These are phyloP conservation scores for Pleurotus giganteus DNA, from an alignment of 768 basidiomycete species.

Conservation along the genomic window DNA sequence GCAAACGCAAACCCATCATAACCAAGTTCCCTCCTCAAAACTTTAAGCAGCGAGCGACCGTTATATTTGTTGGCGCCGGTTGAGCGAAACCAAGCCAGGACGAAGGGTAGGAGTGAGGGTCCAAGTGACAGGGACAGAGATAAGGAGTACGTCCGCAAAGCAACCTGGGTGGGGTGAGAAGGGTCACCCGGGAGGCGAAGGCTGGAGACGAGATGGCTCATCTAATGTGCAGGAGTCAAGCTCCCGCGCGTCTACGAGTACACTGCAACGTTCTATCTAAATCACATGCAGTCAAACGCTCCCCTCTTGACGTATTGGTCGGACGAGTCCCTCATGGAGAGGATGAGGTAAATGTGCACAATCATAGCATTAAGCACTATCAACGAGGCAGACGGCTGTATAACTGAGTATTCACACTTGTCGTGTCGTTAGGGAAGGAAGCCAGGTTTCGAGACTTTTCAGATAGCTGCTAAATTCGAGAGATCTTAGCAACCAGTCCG, in stretches of 20 bases:
- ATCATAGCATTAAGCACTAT: no score
- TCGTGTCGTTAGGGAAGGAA: background rate
- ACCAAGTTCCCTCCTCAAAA: constrained; percentile 56
- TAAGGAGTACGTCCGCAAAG: constrained; percentile 67
- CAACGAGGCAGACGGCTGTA: background rate
- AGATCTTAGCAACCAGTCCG: background rate
- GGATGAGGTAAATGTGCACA: no score
- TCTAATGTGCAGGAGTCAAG: background rate
- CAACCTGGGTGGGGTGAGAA: constrained; percentile 53
- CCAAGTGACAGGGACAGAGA: constrained; percentile 65
- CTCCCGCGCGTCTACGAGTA: no score
- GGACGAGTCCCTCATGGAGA: no score
- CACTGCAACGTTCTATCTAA: no score
- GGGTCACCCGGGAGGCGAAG: constrained; percentile 33
- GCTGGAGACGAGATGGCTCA: constrained; percentile 11
- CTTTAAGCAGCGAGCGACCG: constrained; percentile 25
- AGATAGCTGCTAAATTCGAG: constrained; percentile 1
- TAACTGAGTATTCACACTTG: background rate
- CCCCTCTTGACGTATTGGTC: background rate
- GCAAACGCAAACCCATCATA: constrained; percentile 68
- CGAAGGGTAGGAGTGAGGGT: constrained; percentile 57
- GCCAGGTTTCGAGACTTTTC: background rate
- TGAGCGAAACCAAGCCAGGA: constrained; percentile 31
- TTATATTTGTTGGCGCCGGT: constrained; percentile 19
- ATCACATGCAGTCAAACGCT: no score